Percentiles rank a stretch among this genome's conserved stretches.
Evolutionary conservation across 1,284 basidiomycete species (phyloP).

Genomic region (Phellopilus nigrolimitatus): DNA sequence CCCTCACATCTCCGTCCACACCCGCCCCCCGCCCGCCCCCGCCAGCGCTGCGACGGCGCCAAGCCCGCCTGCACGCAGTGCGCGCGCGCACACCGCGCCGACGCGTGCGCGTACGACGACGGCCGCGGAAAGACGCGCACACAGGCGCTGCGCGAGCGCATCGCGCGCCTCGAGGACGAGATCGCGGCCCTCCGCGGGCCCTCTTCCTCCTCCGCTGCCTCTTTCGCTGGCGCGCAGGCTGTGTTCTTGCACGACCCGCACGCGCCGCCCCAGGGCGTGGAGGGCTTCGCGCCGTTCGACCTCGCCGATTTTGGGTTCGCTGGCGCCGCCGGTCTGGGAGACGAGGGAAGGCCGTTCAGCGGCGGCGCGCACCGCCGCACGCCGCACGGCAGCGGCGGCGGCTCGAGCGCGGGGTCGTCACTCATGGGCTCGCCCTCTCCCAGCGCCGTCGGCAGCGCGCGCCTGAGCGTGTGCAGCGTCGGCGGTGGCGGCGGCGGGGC

Average conservation of each 20-base stretch:
- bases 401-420: background rate
- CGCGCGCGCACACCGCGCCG: conserved; percentile 36
- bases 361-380: background rate
- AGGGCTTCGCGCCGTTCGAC: no score
- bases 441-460: background rate
- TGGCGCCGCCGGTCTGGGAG: conserved; percentile 2
- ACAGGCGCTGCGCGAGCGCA: conserved; percentile 42
- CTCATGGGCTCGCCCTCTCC: background rate
- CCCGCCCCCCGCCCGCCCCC: background rate
- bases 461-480: background rate
- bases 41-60: conserved; percentile 39
- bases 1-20: background rate
- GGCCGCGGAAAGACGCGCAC: conserved; percentile 44
- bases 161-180: conserved; percentile 36
- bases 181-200: conserved; percentile 39
- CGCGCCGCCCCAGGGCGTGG: conserved; percentile 23
- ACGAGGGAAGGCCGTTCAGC: conserved; percentile 1
- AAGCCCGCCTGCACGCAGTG: conserved; percentile 42
- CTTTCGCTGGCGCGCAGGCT: conserved; percentile 21
- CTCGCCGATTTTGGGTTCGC: background rate
- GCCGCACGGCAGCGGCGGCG: background rate
- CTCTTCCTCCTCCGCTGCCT: no score
- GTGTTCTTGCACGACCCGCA: conserved; percentile 37
- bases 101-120: conserved; percentile 43
- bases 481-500: background rate